Evolutionary conservation across 2,329 filamentous ascomycete genomes (phyloP).

Genomic region (Bipolaris gigantea): DNA sequence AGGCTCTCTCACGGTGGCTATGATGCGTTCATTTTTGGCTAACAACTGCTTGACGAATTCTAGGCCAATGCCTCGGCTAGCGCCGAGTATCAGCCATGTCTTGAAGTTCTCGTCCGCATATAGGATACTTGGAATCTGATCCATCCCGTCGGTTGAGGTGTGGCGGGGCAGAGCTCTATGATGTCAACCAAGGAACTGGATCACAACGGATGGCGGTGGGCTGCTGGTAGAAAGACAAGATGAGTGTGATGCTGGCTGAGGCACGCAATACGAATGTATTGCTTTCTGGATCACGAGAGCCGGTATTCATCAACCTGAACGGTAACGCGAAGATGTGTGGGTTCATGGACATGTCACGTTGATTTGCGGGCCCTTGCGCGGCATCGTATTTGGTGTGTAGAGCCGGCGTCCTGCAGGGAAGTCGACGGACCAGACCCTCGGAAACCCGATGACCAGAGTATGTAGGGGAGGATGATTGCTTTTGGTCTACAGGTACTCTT

Average conservation of each 20-base stretch:
- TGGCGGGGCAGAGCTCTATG: conserved; percentile 18
- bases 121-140: conserved; percentile 48
- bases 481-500: neutral
- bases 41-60: conserved; percentile 58
- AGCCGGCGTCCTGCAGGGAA: conserved; percentile 14
- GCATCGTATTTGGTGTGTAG: conserved; percentile 8
- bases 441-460: neutral
- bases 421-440: conserved; percentile 1
- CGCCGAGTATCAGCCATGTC: conserved; percentile 53
- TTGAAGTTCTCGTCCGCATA: conserved; percentile 47
- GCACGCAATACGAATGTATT: conserved; percentile 7
- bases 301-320: conserved; percentile 6
- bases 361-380: conserved; percentile 13
- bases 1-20: conserved; percentile 55
- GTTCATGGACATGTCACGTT: conserved; percentile 16
- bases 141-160: conserved; percentile 36
- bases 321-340: conserved; percentile 8
- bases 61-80: conserved; percentile 54
- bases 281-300: conserved; percentile 13
- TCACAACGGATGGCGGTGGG: neutral
- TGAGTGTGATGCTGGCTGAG: conserved; percentile 1
- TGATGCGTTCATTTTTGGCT: conserved; percentile 51
- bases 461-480: neutral
- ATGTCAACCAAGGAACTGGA: conserved; percentile 13
- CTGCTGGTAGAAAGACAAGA: neutral